These are phyloP conservation scores for Pleurotus djamor DNA, from an alignment of 768 basidiomycete genomes.

Conservation along the genomic window DNA sequence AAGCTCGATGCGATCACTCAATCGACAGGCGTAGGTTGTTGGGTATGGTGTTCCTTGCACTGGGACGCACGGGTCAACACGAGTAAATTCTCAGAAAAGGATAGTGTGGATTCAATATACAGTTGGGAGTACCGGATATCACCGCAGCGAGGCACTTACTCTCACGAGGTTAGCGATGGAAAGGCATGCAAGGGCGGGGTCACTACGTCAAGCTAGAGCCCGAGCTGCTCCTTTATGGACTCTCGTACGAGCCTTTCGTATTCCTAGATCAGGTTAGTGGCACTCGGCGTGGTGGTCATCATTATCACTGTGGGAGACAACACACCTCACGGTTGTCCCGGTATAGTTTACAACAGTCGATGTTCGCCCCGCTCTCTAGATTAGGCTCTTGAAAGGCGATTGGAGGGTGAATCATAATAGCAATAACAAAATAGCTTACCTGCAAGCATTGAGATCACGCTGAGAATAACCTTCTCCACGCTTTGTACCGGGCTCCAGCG, in stretches of 20 bases:
- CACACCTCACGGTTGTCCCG: conserved; percentile 65
- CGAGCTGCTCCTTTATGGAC: conserved; percentile 85
- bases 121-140: background rate
- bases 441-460: conserved; percentile 96
- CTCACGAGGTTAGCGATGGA: conserved; percentile 5
- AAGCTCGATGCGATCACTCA: background rate
- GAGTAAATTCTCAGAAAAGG: conserved; percentile 5
- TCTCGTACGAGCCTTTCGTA: conserved; percentile 86
- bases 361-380: conserved; percentile 95
- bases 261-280: conserved; percentile 37
- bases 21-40: background rate
- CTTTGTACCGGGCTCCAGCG: conserved; percentile 99
- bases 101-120: conserved; percentile 8
- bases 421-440: conserved; percentile 42
- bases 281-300: background rate
- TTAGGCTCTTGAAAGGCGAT: conserved; percentile 72
- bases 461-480: conserved; percentile 94
- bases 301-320: background rate
- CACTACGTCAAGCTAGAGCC: conserved; percentile 39
- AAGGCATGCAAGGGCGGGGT: background rate
- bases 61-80: background rate
- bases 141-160: conserved; percentile 1
- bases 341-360: conserved; percentile 96
- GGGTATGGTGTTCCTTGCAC: background rate
- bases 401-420: conserved; percentile 1